Evolutionary conservation across 768 basidiomycete species (phyloP).

Genomic region (Pisolithus sp.): DNA sequence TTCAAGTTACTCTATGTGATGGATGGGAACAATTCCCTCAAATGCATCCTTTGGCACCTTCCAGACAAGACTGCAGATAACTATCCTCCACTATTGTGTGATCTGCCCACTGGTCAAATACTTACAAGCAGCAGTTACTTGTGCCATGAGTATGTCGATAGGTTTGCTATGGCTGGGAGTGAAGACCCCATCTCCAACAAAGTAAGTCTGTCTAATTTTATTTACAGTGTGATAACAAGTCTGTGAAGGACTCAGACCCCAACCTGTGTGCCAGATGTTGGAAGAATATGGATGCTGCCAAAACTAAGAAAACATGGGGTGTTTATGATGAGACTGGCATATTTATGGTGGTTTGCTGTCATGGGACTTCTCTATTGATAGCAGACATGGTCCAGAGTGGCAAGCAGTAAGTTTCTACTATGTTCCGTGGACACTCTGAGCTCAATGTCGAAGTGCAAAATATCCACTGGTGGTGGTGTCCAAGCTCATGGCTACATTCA

Average conservation of each 20-base stretch:
- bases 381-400: conserved; percentile 22
- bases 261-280: background rate
- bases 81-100: too few relatives aligned
- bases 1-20: conserved; percentile 7
- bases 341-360: conserved; percentile 30
- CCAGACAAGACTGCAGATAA: too few relatives aligned
- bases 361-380: conserved; percentile 24
- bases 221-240: too few relatives aligned
- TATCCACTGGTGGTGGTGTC: conserved; percentile 12
- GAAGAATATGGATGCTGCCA: background rate
- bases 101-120: too few relatives aligned
- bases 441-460: conserved; percentile 10
- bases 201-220: too few relatives aligned
- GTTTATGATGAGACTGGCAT: conserved; percentile 34
- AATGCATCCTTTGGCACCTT: background rate
- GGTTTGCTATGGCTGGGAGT: too few relatives aligned
- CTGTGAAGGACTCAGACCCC: too few relatives aligned
- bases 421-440: too few relatives aligned
- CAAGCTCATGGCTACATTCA: conserved; percentile 6
- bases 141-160: background rate
- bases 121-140: too few relatives aligned
- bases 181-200: too few relatives aligned
- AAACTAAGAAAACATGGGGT: conserved; percentile 20
- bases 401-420: background rate
- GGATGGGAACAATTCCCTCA: conserved; percentile 7